Conservation (phyloP, 305 asterid genomes). For the Solanum hybrid region DNA sequence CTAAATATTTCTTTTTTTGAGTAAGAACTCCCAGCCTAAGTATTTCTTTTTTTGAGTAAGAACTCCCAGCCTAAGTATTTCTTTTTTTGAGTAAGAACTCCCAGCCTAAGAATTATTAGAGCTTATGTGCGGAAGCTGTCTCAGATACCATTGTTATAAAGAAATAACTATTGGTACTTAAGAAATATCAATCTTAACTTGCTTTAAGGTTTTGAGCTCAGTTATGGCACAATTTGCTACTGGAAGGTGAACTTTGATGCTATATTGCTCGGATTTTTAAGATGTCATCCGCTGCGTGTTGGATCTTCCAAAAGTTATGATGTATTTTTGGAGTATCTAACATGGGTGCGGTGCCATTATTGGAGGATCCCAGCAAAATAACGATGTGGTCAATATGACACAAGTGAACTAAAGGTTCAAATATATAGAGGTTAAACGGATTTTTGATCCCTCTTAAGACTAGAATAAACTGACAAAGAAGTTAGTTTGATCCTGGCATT, state of each 20-base stretch:
- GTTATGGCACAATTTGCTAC: background rate
- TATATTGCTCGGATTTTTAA: background rate
- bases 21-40: background rate
- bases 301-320: background rate
- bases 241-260: background rate
- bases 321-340: background rate
- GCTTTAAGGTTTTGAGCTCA: background rate
- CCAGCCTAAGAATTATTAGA: background rate
- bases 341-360: background rate
- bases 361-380: background rate
- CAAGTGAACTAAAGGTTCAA: background rate
- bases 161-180: background rate
- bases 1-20: background rate
- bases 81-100: background rate
- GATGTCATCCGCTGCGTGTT: background rate
- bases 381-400: background rate
- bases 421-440: background rate
- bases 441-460: background rate
- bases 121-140: background rate
- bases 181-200: background rate
- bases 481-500: background rate
- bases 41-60: background rate
- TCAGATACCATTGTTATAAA: background rate
- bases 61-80: background rate
- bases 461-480: background rate